A percentile compares a stretch with the other conserved stretches of the same genome.
phyloP scores from a whole-genome alignment of 1,284 basidiomycete genomes.

The Inonotus obliquus region DNA sequence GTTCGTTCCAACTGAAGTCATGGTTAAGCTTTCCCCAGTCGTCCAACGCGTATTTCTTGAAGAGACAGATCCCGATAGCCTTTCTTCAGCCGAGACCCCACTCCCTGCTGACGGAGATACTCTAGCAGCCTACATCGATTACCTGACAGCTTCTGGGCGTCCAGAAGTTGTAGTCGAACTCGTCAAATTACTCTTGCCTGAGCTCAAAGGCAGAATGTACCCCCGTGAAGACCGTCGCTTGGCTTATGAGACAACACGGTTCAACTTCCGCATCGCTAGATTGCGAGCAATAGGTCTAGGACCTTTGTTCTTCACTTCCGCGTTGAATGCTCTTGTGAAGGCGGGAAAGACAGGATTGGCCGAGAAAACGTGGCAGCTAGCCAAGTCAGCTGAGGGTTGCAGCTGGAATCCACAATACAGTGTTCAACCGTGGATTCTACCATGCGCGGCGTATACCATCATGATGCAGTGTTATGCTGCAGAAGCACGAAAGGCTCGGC shows the following conservation, averaged over 20 bases:
- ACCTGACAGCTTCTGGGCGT: slow-evolving; percentile 48
- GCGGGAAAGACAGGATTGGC: slow-evolving; percentile 50
- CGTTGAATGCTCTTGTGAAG: slow-evolving; percentile 60
- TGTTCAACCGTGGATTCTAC: slow-evolving; percentile 52
- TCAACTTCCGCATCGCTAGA: neutral
- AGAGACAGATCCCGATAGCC: neutral
- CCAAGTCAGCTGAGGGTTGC: slow-evolving; percentile 47
- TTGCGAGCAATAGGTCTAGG: slow-evolving; percentile 45
- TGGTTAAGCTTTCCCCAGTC: neutral
- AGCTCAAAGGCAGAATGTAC: slow-evolving; percentile 39
- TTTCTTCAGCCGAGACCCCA: slow-evolving; percentile 1
- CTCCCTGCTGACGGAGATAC: slow-evolving; percentile 36
- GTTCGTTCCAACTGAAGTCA: neutral
- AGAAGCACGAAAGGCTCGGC: slow-evolving; percentile 35
- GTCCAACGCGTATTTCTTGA: slow-evolving; percentile 4
- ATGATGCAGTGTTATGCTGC: slow-evolving; percentile 62
- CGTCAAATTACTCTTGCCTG: slow-evolving; percentile 51
- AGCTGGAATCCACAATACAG: slow-evolving; percentile 39
- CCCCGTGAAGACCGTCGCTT: slow-evolving; percentile 29
- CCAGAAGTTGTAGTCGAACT: slow-evolving; percentile 39
- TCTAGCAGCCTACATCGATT: slow-evolving; percentile 47
- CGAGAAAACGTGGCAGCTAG: slow-evolving; percentile 59
- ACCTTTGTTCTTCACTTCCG: slow-evolving; percentile 49
- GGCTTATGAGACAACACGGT: slow-evolving; percentile 8
- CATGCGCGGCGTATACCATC: slow-evolving; percentile 62